A percentile compares a stretch with the other conserved stretches of the same genome.
Conservation (phyloP, 371 early-diverging fungal genomes). For the Lichtheimia ornata region DNA sequence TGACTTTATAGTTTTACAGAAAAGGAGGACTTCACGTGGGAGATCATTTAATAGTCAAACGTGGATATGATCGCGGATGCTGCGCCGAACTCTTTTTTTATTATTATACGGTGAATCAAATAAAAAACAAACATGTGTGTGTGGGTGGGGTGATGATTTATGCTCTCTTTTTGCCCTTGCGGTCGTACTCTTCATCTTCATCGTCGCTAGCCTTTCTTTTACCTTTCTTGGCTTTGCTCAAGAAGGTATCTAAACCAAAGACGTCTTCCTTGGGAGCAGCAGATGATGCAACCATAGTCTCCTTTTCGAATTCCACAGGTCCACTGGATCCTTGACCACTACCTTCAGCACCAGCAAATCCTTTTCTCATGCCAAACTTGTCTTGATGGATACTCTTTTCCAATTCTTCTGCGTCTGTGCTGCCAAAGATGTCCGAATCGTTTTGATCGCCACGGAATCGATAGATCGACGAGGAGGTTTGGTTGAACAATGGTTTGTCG, state of each 20-base stretch:
- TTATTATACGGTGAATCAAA: background rate
- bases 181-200: slow-evolving; percentile 20
- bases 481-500: slow-evolving; percentile 89
- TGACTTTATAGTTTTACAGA: too few species aligned
- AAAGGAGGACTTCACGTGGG: too few species aligned
- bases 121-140: background rate
- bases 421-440: slow-evolving; percentile 71
- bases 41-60: too few species aligned
- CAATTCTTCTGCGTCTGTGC: slow-evolving; percentile 69
- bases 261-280: slow-evolving; percentile 35
- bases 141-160: background rate
- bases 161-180: slow-evolving; percentile 23
- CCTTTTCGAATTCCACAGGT: slow-evolving; percentile 94
- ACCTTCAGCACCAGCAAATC: slow-evolving; percentile 72
- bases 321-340: slow-evolving; percentile 58
- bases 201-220: slow-evolving; percentile 40
- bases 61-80: too few species aligned
- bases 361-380: slow-evolving; percentile 64
- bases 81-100: background rate
- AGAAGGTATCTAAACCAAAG: slow-evolving; percentile 67
- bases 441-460: slow-evolving; percentile 69
- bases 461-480: slow-evolving; percentile 77
- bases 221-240: slow-evolving; percentile 57
- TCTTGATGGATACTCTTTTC: slow-evolving; percentile 71
- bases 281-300: slow-evolving; percentile 30